phyloP scores from a whole-genome alignment of 331 rosid genomes.

The Prunus yedoensis region DNA sequence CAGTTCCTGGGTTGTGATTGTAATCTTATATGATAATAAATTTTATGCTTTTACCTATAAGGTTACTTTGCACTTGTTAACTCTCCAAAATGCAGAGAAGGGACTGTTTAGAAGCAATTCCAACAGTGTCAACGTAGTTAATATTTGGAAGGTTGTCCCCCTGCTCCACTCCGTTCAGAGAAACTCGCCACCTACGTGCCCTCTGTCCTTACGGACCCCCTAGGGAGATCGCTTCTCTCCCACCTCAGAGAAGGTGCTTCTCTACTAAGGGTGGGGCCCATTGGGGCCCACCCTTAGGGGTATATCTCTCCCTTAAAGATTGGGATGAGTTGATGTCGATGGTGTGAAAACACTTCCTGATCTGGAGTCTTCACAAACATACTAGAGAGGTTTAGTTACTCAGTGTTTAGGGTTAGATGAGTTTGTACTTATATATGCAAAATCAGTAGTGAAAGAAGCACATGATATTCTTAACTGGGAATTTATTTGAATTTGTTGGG shows the following conservation, averaged over 20 bases:
- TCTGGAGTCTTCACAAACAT: not conserved
- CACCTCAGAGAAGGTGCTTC: no score
- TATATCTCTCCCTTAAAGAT: no score
- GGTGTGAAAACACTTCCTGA: not conserved
- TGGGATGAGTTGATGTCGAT: no score
- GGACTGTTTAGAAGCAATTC: conserved; percentile 1
- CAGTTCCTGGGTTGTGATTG: not conserved
- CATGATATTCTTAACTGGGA: not conserved
- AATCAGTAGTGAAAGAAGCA: not conserved
- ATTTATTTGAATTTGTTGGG: not conserved
- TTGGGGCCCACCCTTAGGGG: no score
- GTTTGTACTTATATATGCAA: not conserved
- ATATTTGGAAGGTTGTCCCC: no score
- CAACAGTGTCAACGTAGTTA: not conserved
- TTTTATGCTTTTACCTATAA: not conserved
- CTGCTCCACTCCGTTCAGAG: no score
- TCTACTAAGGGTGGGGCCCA: no score
- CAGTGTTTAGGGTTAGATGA: not conserved
- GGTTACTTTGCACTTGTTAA: not conserved
- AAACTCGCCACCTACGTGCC: no score
- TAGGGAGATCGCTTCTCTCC: no score
- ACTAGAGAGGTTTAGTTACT: not conserved
- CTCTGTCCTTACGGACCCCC: no score
- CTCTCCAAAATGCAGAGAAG: not conserved
- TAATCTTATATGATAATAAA: not conserved